These are phyloP conservation scores for Cercophora scortea DNA, from an alignment of 495 filamentous ascomycete genomes.

Conservation along the genomic window DNA sequence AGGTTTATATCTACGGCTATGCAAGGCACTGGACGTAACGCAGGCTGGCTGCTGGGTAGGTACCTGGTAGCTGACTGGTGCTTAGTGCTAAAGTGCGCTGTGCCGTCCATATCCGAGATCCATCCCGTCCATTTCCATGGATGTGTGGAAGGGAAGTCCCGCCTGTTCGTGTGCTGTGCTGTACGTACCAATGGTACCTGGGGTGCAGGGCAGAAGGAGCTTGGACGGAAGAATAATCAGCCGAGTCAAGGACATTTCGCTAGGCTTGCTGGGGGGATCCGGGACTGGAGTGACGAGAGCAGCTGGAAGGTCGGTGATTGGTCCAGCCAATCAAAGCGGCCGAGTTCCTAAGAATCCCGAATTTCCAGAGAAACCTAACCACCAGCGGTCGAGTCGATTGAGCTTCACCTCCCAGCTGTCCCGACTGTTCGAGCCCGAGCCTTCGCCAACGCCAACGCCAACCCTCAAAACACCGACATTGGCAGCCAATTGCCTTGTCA, in stretches of 20 bases:
- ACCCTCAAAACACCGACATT: constrained; percentile 24
- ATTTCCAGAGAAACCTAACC: constrained; percentile 28
- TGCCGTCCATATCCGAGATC: neutral
- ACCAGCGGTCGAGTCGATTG: constrained; percentile 2
- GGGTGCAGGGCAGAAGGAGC: neutral
- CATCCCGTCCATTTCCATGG: neutral
- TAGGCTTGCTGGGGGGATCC: too few species aligned
- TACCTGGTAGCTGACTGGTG: too few species aligned
- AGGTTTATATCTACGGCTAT: too few species aligned
- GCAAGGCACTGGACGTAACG: too few species aligned
- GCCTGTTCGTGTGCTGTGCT: too few species aligned
- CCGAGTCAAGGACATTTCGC: too few species aligned
- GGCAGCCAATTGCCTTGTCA: constrained; percentile 34
- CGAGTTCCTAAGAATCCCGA: constrained; percentile 32
- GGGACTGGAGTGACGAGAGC: too few species aligned
- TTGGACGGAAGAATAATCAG: neutral
- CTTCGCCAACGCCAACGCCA: constrained; percentile 10
- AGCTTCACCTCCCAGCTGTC: constrained; percentile 12
- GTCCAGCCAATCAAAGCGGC: constrained; percentile 11
- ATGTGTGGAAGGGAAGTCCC: too few species aligned
- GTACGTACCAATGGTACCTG: too few species aligned
- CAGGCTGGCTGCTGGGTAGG: too few species aligned
- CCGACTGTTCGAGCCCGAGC: constrained; percentile 13
- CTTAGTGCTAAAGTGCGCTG: too few species aligned
- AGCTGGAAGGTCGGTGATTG: constrained; percentile 9